Evolutionary conservation across 352 stramenopile genomes (phyloP).

Genomic region (Peronospora destructor): DNA sequence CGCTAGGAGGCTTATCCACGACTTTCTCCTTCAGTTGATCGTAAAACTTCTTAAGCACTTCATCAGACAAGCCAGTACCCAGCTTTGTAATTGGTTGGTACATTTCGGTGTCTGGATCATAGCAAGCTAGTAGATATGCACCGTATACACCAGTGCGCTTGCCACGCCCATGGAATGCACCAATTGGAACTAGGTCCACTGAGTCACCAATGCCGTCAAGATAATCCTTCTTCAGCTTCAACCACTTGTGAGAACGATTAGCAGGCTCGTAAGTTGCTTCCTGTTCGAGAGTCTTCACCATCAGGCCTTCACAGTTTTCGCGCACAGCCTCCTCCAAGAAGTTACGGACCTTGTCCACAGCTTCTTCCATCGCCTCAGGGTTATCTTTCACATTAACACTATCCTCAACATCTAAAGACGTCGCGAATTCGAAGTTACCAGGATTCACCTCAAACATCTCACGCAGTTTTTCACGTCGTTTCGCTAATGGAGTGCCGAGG

Average conservation of each 20-base stretch:
- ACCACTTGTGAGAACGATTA: slow-evolving; percentile 97
- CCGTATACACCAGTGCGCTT: slow-evolving; percentile 97
- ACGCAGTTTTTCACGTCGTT: slow-evolving; percentile 89
- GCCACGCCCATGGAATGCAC: slow-evolving; percentile 93
- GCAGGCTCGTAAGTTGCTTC: slow-evolving; percentile 97
- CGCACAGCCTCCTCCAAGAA: slow-evolving; percentile 94
- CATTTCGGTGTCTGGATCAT: slow-evolving; percentile 95
- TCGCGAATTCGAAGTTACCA: slow-evolving; percentile 93
- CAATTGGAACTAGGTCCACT: slow-evolving; percentile 97
- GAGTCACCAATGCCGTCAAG: slow-evolving; percentile 96
- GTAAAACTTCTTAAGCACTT: slow-evolving; percentile 90
- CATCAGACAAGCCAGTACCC: slow-evolving; percentile 98
- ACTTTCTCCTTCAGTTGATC: slow-evolving; percentile 78
- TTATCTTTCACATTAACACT: slow-evolving; percentile 84
- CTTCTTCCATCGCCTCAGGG: slow-evolving; percentile 81
- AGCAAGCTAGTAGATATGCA: slow-evolving; percentile 97
- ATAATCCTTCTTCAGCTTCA: slow-evolving; percentile 99
- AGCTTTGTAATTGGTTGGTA: slow-evolving; percentile 98
- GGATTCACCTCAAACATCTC: slow-evolving; percentile 89
- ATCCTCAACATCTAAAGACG: slow-evolving; percentile 83
- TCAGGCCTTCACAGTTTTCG: slow-evolving; percentile 94
- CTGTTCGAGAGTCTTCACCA: slow-evolving; percentile 99
- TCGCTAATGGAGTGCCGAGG: slow-evolving; percentile 82
- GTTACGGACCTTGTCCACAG: slow-evolving; percentile 71
- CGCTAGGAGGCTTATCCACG: slow-evolving; percentile 75